Base-by-base conservation (phyloP, 768 basidiomycete species). In the Lanmaoa rubissima region DNA sequence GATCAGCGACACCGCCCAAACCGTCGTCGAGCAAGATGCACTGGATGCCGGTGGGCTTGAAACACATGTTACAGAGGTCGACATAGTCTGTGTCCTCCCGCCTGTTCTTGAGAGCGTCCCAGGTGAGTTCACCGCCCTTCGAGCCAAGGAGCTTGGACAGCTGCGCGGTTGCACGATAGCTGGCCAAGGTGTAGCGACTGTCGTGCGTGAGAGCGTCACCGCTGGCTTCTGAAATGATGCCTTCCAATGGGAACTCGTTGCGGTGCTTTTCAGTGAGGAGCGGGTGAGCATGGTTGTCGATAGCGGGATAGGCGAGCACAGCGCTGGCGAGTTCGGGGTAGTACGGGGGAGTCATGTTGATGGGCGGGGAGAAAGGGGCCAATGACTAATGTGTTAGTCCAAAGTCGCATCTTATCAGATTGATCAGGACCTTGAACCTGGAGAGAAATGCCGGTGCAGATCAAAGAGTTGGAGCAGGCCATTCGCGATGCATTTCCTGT, bases 201-300 rank as follows among this genome's bases (percentile, higher is more conserved):
- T 90, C 85, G 26, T 70, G 65, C 11, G 65, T 68, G 35, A 86
- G 73, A 0, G 83, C 82, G 10, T 76, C 67, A 7, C 80, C 84
- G 16, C 71, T 66, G 21, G 88, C 86, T 67, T 91, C 88, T 2
- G 86, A 86, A 43, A 87, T 73, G 47, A 88, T 64, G 0, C 83
- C 83, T 55, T 91, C 86, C 58, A 90, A 80, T 0, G 84, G 78
- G 17, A 88, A 62, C 2, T 56, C 59, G 21, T 71, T 48, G 32
- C 84, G 79, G 51, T 80, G 64, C 19, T 72, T 71, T 7, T 72
- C 75, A 24, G 74, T 73, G 46, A 92, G 75, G 19, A 92, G 74
- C 2, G 88, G 85, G 64, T 92, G 90, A 0, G 88, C 86, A 65
- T 92, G 90, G 67, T 91, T 90, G 73, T 92, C 89, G 65, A 89